Conservation (phyloP, 306 rosid genomes). For the Cucurbita argyrosperma region DNA sequence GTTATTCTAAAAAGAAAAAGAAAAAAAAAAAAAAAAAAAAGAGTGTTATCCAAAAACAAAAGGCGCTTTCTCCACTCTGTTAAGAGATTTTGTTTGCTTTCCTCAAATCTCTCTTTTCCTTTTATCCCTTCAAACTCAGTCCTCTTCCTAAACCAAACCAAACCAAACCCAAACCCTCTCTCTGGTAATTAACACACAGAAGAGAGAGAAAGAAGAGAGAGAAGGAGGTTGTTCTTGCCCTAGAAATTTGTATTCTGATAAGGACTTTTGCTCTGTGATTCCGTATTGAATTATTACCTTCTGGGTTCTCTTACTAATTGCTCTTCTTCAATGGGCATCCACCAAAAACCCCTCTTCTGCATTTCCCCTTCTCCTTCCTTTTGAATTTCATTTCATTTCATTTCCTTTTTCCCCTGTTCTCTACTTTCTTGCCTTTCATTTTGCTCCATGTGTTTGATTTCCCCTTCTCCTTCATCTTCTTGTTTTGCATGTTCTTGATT, state of each 20-base stretch:
- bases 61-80: neutral
- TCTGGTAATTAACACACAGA: neutral
- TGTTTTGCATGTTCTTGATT: neutral
- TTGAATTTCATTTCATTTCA: neutral
- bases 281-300: constrained; percentile 8
- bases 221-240: neutral
- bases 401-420: neutral
- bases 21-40: neutral
- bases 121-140: neutral
- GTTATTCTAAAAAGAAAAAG: neutral
- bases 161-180: neutral
- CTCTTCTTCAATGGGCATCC: neutral
- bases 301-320: neutral
- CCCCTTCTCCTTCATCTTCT: neutral
- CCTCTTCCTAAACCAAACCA: neutral
- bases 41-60: neutral
- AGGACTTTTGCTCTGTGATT: constrained; percentile 3
- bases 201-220: neutral
- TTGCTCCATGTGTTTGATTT: neutral
- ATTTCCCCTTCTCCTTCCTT: neutral
- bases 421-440: neutral
- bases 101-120: neutral
- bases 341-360: neutral
- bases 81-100: neutral
- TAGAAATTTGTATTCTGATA: constrained; percentile 4